Evolutionary conservation across 352 stramenopile genomes (phyloP), one percentile per base, ranked within the genome.

Genomic region (Aphanomyces stellatus): DNA sequence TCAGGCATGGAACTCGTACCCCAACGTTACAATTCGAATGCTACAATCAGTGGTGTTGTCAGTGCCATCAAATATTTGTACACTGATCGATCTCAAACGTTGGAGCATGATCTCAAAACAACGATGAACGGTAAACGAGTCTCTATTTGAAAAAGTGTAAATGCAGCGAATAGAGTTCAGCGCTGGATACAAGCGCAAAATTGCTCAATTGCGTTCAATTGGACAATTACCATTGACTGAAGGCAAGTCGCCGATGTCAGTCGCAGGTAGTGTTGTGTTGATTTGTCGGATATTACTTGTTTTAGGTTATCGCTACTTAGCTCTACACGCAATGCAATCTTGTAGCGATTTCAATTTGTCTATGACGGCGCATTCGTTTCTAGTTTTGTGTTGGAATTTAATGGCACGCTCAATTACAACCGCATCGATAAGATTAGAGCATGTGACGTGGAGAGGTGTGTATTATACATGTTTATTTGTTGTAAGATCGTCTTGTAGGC

Each of bases 51-150:
- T n/a, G 49, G 49, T n/a, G 49, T 57, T 34, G 17, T 24, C 6
- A 57, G 49, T 57, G 49, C 49, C 6, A 57, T 57, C 49, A 57
- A 57, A 30, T 57, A 57, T 37, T 30, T 35, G 19, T 57, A 57
- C 25, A 57, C 49, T 11, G 49, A 57, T 17, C 25, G 49, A 34
- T 1, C 6, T 8, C 5, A 35, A 34, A 15, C 49, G 7, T 40
- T 57, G 2, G 49, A 28, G 7, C 24, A 8, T 28, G 24, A 53
- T 11, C 17, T 53, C 1, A 19, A 22, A 53, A 53, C 19, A 19
- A 28, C 33, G 49, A 57, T 37, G 11, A 19, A 15, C 1, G 49
- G 49, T 57, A 57, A 46, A 57, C 17, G 22, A 57, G n/a, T 22
- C 19, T 57, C 13, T 57, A 30, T 17, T 33, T 40, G 13, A 19